Base-by-base conservation (phyloP, 805 yeast species). In the Kluyveromyces lactis region DNA sequence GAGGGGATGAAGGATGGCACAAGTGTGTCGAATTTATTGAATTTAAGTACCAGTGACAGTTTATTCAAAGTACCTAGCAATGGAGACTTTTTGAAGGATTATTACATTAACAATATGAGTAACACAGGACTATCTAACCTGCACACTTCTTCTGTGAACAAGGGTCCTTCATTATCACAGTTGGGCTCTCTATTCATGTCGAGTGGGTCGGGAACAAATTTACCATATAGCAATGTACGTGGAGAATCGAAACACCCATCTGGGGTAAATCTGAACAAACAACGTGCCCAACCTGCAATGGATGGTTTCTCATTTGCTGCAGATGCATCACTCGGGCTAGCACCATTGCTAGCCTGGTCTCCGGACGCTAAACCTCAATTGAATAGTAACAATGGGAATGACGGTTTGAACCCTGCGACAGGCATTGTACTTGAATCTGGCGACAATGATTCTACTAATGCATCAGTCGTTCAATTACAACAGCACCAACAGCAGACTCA, bases 291-390 rank as follows among this genome's bases (percentile, higher is more conserved):
- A 17, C 31, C 35, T 19, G 36, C 42, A 41, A 39, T 38, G 13
- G 40, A 53, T 2, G 66, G 63, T 39, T 60, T 59, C 49, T 86
- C 80, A 42, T 81, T 79, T 56, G 83, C 81, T n/a, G 86, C 86
- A 2, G 92, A 83, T 61, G 90, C 86, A 1, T 83, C 90, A 0
- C 61, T 82, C 30, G 90, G 90, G 1, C 62, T 83, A 40, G 86
- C 84, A 2, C 82, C 82, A 8, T 70, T 81, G 50, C 59, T 82
- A 41, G 81, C 75, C 39, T 65, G 53, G 49, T 38, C 51, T 3
- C 52, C 50, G 21, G 52, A 46, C 15, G 39, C 40, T 26, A 35
- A 35, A 18, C 5, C 35, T 8, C 26, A 3, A 13, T 21, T 16
- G 13, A 28, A 30, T 21, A 18, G 21, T 13, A 32, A 10, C 2